Evolutionary conservation across 1,284 basidiomycete genomes (phyloP).

Genomic region (Puccinia sorghi): DNA sequence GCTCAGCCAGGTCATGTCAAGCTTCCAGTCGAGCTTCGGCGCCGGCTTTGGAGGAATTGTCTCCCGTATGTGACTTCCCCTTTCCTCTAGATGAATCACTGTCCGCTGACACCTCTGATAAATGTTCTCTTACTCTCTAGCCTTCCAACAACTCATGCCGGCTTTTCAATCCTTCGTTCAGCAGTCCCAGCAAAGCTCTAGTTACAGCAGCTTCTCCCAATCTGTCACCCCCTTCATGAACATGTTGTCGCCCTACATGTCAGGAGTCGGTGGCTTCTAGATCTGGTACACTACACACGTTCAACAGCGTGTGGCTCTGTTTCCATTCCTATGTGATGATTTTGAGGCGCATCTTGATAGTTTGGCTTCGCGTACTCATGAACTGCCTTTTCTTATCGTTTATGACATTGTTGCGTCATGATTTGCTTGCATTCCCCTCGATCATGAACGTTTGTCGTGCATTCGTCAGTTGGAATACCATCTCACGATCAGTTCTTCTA

Average conservation of each 20-base stretch:
- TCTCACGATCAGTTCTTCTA: too few relatives aligned
- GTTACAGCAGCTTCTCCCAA: not conserved
- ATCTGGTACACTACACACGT: too few relatives aligned
- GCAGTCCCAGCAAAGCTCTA: not conserved
- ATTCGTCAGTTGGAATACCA: too few relatives aligned
- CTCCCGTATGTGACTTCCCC: not conserved
- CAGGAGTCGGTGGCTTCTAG: not conserved
- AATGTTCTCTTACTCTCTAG: too few relatives aligned
- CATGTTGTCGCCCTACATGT: not conserved
- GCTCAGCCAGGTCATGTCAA: not conserved
- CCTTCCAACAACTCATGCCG: not conserved
- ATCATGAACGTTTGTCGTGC: too few relatives aligned
- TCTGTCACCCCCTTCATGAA: not conserved
- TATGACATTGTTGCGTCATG: too few relatives aligned
- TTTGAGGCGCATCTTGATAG: too few relatives aligned
- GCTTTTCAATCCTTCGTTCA: not conserved
- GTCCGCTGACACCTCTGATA: not conserved
- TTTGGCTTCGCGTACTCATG: too few relatives aligned
- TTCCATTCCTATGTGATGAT: too few relatives aligned
- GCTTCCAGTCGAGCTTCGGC: conserved; percentile 1
- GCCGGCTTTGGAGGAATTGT: not conserved
- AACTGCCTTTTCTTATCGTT: too few relatives aligned
- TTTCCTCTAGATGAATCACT: not conserved
- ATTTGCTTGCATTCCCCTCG: too few relatives aligned
- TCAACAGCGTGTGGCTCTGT: too few relatives aligned